These are phyloP conservation scores for Cadophora sp. DNA, from an alignment of 2,329 filamentous ascomycete genomes.

Conservation along the genomic window DNA sequence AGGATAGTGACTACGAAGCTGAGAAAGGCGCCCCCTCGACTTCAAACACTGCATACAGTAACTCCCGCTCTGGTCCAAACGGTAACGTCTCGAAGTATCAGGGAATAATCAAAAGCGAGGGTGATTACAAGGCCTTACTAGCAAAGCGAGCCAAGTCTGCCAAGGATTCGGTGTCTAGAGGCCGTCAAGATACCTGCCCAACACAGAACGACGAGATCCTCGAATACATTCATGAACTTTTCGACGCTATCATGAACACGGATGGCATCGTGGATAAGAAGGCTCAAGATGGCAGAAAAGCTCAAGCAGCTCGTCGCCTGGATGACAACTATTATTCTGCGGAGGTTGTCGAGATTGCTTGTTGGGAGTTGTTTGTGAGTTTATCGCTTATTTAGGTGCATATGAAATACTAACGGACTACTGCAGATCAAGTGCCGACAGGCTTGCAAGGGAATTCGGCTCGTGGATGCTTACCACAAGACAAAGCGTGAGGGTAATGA, in stretches of 20 bases:
- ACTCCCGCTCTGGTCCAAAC: not conserved
- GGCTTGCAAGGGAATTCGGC: constrained; percentile 21
- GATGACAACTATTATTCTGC: constrained; percentile 21
- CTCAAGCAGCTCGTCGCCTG: constrained; percentile 32
- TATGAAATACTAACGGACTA: not conserved
- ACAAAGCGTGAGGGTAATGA: constrained; percentile 21
- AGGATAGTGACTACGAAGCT: not conserved
- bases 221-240: constrained; percentile 25
- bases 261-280: constrained; percentile 32
- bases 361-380: constrained; percentile 37
- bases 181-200: not conserved
- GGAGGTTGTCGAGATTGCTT: constrained; percentile 25
- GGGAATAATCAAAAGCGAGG: not conserved
- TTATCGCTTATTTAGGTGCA: not conserved
- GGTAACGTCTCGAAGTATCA: not conserved
- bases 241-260: constrained; percentile 30
- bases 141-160: not conserved
- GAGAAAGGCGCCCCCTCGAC: too few relatives aligned
- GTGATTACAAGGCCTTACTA: not conserved
- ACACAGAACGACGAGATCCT: not conserved
- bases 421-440: constrained; percentile 22
- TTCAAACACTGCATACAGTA: not conserved
- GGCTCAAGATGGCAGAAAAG: constrained; percentile 20
- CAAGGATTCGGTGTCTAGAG: not conserved
- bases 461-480: constrained; percentile 26